Evolutionary conservation across 805 yeast genomes (phyloP), one percentile per base, ranked within the genome.

Genomic region (Tetrapisispora namnaoensis): DNA sequence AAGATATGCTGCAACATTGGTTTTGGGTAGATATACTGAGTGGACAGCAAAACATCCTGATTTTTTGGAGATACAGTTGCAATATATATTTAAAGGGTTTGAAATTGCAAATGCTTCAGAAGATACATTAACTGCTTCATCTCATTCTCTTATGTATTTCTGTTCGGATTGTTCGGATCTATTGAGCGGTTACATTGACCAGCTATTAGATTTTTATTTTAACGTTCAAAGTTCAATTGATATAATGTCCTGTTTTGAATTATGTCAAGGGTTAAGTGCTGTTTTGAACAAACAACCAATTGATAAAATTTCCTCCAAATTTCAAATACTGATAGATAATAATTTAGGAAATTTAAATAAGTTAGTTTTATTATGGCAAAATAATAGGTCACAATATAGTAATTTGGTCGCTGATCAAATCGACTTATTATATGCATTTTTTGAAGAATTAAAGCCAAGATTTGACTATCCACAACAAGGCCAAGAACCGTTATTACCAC

Each of bases 11-110:
- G 89, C 95, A 1, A 88, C 96, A 0, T 73, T 93, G 60, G 95
- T 93, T 1, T 70, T 93, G 38, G 98, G 99, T n/a, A 75, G 99
- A 58, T 93, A 93, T 65, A 86, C 98, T 1, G 88, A 85, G 68
- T 93, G 99, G 97, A 87, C 98, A 0, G 72, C 89, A 4, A 76
- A 79, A 55, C 95, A 93, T 66, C 89, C 95, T 4, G 83, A 85
- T 52, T 83, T 74, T 57, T 71, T 95, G 51, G 93, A 86, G 65
- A 76, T 80, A 44, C 96, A 90, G 65, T 73, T 93, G 49, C 81
- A 83, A 53, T 93, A 89, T 63, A 87, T 95, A 53, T 83, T 83
- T 49, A 74, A 73, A 51, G 95, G 96, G 0, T 84, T 88, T 58
- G 69, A 72, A 49, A 44, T 50, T 37, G 48, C 54, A n/a, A 49